Conservation (phyloP, 228 moss, liverwort and hornwort genomes). For the Sphagnum fallax region DNA sequence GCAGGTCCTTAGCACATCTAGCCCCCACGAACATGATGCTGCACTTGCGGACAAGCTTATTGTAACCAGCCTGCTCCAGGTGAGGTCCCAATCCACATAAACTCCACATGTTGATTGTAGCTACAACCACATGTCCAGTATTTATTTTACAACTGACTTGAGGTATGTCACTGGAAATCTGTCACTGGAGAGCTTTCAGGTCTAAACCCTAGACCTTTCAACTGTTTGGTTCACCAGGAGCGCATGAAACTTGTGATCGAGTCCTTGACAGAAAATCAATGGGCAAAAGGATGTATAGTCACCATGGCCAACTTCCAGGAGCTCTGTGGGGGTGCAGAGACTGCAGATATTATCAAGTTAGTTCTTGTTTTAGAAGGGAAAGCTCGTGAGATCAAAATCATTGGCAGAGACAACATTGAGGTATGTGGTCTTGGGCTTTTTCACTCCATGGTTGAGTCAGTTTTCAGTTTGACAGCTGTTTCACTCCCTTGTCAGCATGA, state of each 20-base stretch:
- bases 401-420: slow-evolving; percentile 71
- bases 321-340: slow-evolving; percentile 73
- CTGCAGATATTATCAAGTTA: slow-evolving; percentile 58
- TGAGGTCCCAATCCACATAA: slow-evolving; percentile 5
- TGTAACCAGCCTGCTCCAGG: slow-evolving; percentile 67
- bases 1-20: slow-evolving; percentile 34
- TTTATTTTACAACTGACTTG: too few relatives aligned
- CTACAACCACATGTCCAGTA: too few relatives aligned
- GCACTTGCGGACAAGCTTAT: slow-evolving; percentile 47
- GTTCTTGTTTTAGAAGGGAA: slow-evolving; percentile 44
- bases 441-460: background rate
- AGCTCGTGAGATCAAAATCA: slow-evolving; percentile 40
- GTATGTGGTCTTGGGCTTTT: slow-evolving; percentile 16
- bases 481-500: background rate
- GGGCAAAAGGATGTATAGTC: slow-evolving; percentile 50
- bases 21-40: slow-evolving; percentile 21
- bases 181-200: too few relatives aligned
- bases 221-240: slow-evolving; percentile 39
- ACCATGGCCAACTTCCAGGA: slow-evolving; percentile 66
- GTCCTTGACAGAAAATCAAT: slow-evolving; percentile 45
- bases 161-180: too few relatives aligned
- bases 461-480: background rate
- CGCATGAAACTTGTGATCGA: slow-evolving; percentile 38
- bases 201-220: too few relatives aligned
- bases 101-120: too few relatives aligned